Evolutionary conservation across 1,139 yeast species (phyloP).

Genomic region (Nadsonia commutata): DNA sequence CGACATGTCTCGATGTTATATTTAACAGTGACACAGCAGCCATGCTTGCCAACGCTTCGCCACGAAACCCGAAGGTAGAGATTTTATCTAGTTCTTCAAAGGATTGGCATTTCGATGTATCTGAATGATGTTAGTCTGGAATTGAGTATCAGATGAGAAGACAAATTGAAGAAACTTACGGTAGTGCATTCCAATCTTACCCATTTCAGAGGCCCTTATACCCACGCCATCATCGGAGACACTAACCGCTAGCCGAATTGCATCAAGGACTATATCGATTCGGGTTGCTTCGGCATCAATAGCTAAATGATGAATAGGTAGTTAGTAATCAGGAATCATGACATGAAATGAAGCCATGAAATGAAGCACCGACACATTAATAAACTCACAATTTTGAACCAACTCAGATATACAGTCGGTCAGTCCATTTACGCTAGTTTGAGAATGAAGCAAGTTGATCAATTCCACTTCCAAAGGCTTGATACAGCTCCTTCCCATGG

Average conservation of each 20-base stretch:
- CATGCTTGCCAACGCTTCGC: constrained; percentile 17
- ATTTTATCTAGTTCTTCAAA: constrained; percentile 19
- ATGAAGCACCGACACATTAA: neutral
- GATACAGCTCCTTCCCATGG: neutral
- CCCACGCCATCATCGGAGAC: constrained; percentile 43
- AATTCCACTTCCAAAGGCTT: neutral
- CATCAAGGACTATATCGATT: constrained; percentile 29
- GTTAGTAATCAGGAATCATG: neutral
- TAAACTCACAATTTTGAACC: constrained; percentile 15
- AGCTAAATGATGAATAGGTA: constrained; percentile 5
- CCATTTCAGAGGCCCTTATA: constrained; percentile 39
- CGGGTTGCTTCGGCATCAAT: constrained; percentile 38
- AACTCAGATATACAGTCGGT: constrained; percentile 15
- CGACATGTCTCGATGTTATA: constrained; percentile 23
- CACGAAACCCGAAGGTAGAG: constrained; percentile 25
- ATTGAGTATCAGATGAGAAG: neutral
- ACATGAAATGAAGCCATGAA: neutral
- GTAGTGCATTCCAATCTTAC: constrained; percentile 21
- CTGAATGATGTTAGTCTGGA: constrained; percentile 23
- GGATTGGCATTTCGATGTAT: constrained; percentile 33
- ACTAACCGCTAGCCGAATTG: constrained; percentile 25
- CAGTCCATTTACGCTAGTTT: constrained; percentile 1
- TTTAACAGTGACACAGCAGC: constrained; percentile 13
- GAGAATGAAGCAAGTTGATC: neutral
- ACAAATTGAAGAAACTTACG: constrained; percentile 26